Percentiles rank a stretch among this genome's conserved stretches.
Conservation (phyloP, 2,329 filamentous ascomycete species). For the Byssochlamys sp. region DNA sequence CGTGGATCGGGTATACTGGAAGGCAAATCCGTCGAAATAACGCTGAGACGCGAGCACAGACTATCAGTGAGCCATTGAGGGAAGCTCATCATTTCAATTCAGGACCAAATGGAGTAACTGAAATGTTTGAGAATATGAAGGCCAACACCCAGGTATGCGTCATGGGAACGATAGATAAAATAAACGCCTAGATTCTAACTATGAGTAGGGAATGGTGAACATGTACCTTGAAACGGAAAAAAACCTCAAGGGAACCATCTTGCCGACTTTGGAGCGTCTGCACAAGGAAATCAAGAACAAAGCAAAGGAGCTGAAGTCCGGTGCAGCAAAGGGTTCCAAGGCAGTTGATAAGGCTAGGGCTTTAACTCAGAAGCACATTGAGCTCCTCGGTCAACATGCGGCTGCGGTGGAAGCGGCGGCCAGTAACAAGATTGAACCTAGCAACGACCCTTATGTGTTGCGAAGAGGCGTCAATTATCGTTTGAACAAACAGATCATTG, state of each 20-base stretch:
- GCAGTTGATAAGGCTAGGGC: constrained; percentile 81
- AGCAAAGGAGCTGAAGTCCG: constrained; percentile 73
- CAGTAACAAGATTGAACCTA: constrained; percentile 59
- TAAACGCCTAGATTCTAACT: not conserved
- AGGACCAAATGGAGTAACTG: constrained; percentile 72
- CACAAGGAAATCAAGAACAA: constrained; percentile 97
- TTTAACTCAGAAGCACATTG: constrained; percentile 87
- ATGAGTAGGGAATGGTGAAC: constrained; percentile 64
- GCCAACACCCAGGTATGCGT: constrained; percentile 65
- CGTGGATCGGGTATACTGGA: constrained; percentile 4
- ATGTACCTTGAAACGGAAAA: constrained; percentile 86
- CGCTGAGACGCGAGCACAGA: constrained; percentile 38
- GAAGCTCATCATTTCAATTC: constrained; percentile 92
- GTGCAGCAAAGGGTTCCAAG: constrained; percentile 76
- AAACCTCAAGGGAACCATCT: constrained; percentile 72
- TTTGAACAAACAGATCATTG: constrained; percentile 78
- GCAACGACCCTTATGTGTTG: constrained; percentile 80
- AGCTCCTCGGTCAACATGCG: constrained; percentile 78
- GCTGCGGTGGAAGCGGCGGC: constrained; percentile 64
- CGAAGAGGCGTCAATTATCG: constrained; percentile 72
- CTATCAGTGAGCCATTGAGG: constrained; percentile 72
- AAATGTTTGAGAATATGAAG: constrained; percentile 88
- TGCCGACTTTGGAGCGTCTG: constrained; percentile 79
- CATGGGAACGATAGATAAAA: not conserved
- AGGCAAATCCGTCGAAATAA: constrained; percentile 3